phyloP scores from a whole-genome alignment of 352 stramenopile genomes.

The Phytophthora nicotianae region DNA sequence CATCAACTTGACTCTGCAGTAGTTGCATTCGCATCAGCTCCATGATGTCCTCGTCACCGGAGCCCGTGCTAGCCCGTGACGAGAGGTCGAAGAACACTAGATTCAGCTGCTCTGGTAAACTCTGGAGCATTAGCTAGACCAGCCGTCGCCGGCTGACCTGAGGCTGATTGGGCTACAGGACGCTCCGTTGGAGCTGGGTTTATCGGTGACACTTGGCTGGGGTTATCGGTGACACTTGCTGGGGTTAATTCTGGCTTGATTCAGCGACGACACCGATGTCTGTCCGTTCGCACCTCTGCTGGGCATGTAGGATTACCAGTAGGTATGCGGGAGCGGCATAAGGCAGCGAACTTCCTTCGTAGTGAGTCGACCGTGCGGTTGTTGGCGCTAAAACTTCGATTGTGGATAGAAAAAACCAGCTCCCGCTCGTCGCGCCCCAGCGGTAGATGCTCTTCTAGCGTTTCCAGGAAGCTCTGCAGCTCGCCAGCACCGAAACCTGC shows the following conservation, averaged over 20 bases:
- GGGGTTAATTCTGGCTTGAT: too few species aligned
- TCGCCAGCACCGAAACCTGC: not conserved
- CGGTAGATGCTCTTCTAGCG: not conserved
- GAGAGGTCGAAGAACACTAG: not conserved
- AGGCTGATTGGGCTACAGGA: too few species aligned
- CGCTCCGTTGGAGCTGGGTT: too few species aligned
- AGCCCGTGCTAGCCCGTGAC: not conserved
- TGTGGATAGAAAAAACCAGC: conserved; percentile 3
- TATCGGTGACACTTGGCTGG: too few species aligned
- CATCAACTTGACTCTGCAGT: conserved; percentile 1
- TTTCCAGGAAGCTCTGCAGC: not conserved
- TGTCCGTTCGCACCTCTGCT: not conserved
- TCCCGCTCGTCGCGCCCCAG: conserved; percentile 6
- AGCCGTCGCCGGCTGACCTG: too few species aligned
- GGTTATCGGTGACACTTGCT: too few species aligned
- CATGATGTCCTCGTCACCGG: conserved; percentile 3
- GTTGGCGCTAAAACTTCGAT: not conserved
- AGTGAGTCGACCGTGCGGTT: conserved; percentile 9
- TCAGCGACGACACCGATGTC: conserved; percentile 1
- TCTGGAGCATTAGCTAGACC: not conserved
- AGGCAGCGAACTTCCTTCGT: not conserved
- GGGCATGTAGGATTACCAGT: not conserved
- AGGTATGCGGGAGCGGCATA: conserved; percentile 2
- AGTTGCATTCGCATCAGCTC: conserved; percentile 11
- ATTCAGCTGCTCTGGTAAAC: not conserved